phyloP scores from a whole-genome alignment of 1,284 basidiomycete genomes.

The Ganoderma sinense region DNA sequence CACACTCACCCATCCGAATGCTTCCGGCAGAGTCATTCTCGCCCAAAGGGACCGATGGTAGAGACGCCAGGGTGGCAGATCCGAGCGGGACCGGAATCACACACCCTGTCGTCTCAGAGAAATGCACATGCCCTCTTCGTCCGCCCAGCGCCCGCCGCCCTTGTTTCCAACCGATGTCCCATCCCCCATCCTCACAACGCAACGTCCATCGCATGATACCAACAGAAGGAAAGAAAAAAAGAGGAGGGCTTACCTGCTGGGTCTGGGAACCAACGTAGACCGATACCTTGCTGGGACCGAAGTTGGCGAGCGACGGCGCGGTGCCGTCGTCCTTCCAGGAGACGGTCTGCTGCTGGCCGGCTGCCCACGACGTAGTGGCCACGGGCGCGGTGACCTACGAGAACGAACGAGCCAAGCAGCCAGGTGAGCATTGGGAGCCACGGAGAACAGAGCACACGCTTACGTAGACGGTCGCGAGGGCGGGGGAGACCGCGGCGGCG shows the following conservation, averaged over 20 bases:
- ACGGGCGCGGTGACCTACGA: constrained; percentile 68
- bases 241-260: constrained; percentile 60
- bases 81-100: background rate
- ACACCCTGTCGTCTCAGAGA: background rate
- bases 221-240: too few relatives aligned
- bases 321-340: constrained; percentile 74
- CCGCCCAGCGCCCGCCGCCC: background rate
- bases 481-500: constrained; percentile 60
- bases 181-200: background rate
- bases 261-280: constrained; percentile 73
- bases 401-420: background rate
- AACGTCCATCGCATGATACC: background rate
- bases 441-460: constrained; percentile 37
- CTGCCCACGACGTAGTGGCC: constrained; percentile 57
- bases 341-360: constrained; percentile 65
- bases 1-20: background rate
- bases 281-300: constrained; percentile 68
- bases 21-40: too few relatives aligned
- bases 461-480: constrained; percentile 67
- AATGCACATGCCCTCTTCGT: background rate
- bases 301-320: constrained; percentile 60
- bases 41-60: background rate
- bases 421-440: too few relatives aligned
- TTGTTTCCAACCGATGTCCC: background rate
- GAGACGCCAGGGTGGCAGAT: background rate